These are phyloP conservation scores for Nannizziopsis arthrosporioides DNA, from an alignment of 2,329 filamentous ascomycete species.

Conservation along the genomic window DNA sequence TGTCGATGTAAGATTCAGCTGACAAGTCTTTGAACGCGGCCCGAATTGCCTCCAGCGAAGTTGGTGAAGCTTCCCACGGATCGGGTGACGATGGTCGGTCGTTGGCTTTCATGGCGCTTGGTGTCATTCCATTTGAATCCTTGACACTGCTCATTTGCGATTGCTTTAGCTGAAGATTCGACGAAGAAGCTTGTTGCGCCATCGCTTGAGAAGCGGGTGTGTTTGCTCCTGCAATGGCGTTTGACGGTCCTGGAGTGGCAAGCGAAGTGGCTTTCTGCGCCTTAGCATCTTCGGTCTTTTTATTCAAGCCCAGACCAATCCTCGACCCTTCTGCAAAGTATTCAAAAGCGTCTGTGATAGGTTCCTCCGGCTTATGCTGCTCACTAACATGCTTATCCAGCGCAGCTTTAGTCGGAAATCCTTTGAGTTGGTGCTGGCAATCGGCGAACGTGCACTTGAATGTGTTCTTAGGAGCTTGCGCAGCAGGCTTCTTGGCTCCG, in stretches of 20 bases:
- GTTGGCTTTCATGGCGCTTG: conserved; percentile 18
- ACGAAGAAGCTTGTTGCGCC: conserved; percentile 25
- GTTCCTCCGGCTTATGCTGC: conserved; percentile 39
- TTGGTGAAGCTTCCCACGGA: conserved; percentile 28
- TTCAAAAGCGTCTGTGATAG: conserved; percentile 44
- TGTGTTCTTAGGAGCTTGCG: conserved; percentile 32
- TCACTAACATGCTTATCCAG: conserved; percentile 45
- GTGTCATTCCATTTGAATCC: conserved; percentile 20
- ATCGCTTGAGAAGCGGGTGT: conserved; percentile 26
- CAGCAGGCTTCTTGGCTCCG: conserved; percentile 30
- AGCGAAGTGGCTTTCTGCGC: conserved; percentile 17
- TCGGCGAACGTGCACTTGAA: conserved; percentile 44
- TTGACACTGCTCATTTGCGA: conserved; percentile 22
- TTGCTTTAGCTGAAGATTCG: conserved; percentile 25
- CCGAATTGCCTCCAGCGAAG: conserved; percentile 29
- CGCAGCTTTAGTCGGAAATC: conserved; percentile 44
- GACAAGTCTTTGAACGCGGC: conserved; percentile 28
- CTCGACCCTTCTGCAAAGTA: conserved; percentile 45
- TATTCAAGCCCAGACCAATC: conserved; percentile 39
- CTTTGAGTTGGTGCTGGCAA: conserved; percentile 44
- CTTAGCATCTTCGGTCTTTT: conserved; percentile 17
- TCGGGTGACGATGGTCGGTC: conserved; percentile 17
- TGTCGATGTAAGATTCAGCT: conserved; percentile 20
- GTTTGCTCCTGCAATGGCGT: conserved; percentile 15
- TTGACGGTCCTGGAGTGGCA: conserved; percentile 10